A percentile compares a stretch with the other conserved stretches of the same genome.
Conservation (phyloP, 2,329 filamentous ascomycete species). For the Neocatenulostroma microsporum region DNA sequence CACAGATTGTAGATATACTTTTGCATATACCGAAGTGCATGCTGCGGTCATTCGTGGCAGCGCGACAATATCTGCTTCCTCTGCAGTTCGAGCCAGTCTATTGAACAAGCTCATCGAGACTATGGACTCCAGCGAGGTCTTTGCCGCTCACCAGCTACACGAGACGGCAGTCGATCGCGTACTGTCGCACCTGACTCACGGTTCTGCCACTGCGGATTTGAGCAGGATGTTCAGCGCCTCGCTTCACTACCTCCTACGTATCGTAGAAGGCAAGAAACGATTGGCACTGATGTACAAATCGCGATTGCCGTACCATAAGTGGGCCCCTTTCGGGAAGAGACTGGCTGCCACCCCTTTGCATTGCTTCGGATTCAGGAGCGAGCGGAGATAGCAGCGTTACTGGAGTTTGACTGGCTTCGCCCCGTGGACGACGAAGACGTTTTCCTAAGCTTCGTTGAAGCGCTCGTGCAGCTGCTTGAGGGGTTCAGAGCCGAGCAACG, state of each 20-base stretch:
- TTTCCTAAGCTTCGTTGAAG: not conserved
- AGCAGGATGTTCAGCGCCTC: too few species aligned
- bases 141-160: not conserved
- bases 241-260: too few species aligned
- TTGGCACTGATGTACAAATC: too few species aligned
- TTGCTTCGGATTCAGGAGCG: not conserved
- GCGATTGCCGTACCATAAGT: too few species aligned
- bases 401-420: not conserved
- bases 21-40: too few species aligned
- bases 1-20: not conserved
- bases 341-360: too few species aligned
- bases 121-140: not conserved
- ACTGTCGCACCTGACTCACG: too few species aligned
- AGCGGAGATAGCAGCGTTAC: not conserved
- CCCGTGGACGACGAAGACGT: not conserved
- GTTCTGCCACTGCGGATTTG: too few species aligned
- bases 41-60: not conserved
- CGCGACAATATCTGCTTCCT: not conserved
- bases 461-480: not conserved
- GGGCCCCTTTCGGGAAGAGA: too few species aligned
- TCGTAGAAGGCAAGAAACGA: too few species aligned
- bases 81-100: not conserved
- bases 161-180: not conserved
- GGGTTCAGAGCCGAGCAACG: too few species aligned
- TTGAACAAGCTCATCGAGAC: not conserved